Evolutionary conservation across 139 green algal genomes (phyloP).

Genomic region (Haematococcus sp.): DNA sequence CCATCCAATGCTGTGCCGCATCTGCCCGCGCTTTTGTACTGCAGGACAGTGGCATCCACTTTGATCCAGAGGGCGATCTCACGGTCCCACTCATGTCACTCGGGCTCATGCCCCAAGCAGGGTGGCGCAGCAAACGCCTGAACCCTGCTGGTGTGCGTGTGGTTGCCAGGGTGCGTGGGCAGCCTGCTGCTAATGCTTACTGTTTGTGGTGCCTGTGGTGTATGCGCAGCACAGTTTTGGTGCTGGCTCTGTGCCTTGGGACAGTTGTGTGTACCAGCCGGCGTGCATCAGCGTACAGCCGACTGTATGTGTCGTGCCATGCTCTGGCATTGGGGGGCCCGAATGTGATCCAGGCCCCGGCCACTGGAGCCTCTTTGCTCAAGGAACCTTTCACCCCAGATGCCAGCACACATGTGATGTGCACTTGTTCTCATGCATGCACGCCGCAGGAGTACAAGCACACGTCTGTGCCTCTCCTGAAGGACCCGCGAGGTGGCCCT

Average conservation of each 20-base stretch:
- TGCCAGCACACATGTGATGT: no score
- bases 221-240: neutral
- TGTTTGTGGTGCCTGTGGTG: neutral
- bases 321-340: no score
- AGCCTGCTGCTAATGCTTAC: neutral
- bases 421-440: no score
- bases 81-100: slow-evolving; percentile 71
- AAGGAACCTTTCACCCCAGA: no score
- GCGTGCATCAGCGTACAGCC: neutral
- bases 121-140: slow-evolving; percentile 47
- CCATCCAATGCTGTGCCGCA: neutral
- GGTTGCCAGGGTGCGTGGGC: slow-evolving; percentile 20
- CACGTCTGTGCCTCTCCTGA: slow-evolving; percentile 13
- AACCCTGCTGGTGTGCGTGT: slow-evolving; percentile 60
- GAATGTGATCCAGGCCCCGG: no score
- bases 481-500: slow-evolving; percentile 39
- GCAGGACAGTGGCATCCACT: slow-evolving; percentile 50
- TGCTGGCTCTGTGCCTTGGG: no score
- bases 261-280: neutral
- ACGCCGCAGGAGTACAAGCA: slow-evolving; percentile 35
- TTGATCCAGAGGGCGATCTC: slow-evolving; percentile 55
- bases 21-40: no score
- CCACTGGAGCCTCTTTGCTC: no score
- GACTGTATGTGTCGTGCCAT: neutral
- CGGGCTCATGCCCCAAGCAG: slow-evolving; percentile 42